Conservation (phyloP, 2,329 filamentous ascomycete species). For the Cercospora citrullina region DNA sequence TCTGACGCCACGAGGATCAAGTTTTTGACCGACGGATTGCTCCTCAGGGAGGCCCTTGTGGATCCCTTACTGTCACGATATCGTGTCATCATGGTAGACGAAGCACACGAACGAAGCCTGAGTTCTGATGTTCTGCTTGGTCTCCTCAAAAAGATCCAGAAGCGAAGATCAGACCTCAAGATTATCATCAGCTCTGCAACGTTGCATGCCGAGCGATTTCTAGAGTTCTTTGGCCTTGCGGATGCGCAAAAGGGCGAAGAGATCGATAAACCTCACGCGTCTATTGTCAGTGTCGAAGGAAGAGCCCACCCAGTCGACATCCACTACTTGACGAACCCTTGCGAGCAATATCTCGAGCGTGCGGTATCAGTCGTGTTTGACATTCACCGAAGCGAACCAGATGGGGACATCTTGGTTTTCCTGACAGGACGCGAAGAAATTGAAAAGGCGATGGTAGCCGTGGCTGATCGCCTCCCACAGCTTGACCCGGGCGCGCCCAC, state of each 20-base stretch:
- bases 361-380: slow-evolving; percentile 81
- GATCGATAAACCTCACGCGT: slow-evolving; percentile 44
- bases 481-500: slow-evolving; percentile 60
- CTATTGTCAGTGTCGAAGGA: slow-evolving; percentile 82
- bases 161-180: slow-evolving; percentile 74
- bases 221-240: slow-evolving; percentile 69
- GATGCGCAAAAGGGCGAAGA: slow-evolving; percentile 36
- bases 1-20: slow-evolving; percentile 85
- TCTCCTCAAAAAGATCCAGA: slow-evolving; percentile 84
- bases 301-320: slow-evolving; percentile 86
- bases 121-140: slow-evolving; percentile 90
- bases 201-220: slow-evolving; percentile 81
- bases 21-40: slow-evolving; percentile 88
- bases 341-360: slow-evolving; percentile 83
- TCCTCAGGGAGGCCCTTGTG: slow-evolving; percentile 87
- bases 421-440: slow-evolving; percentile 93
- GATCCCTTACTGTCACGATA: slow-evolving; percentile 90
- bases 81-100: slow-evolving; percentile 95
- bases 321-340: slow-evolving; percentile 73
- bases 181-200: slow-evolving; percentile 94
- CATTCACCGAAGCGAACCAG: slow-evolving; percentile 76
- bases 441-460: slow-evolving; percentile 73
- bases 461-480: slow-evolving; percentile 69
- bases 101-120: slow-evolving; percentile 90
- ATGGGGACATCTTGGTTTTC: slow-evolving; percentile 88